Evolutionary conservation across 306 rosid genomes (phyloP).

Genomic region (Prunus kanzakura): DNA sequence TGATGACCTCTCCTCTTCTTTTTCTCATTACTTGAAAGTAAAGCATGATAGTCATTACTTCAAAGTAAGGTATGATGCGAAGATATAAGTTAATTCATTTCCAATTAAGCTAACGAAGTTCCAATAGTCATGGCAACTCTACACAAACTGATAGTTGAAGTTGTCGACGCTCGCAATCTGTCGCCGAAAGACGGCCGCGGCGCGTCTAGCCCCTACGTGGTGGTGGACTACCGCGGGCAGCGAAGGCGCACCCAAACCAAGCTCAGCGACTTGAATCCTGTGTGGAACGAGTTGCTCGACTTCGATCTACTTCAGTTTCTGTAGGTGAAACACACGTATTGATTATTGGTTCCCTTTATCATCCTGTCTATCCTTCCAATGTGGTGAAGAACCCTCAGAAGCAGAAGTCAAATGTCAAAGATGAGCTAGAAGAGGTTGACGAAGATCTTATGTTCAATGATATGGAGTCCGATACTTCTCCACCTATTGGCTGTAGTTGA

Average conservation of each 20-base stretch:
- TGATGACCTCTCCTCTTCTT: no score
- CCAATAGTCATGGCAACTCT: conserved; percentile 29
- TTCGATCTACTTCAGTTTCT: conserved; percentile 36
- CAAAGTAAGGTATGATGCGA: no score
- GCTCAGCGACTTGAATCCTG: conserved; percentile 57
- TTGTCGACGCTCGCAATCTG: conserved; percentile 79
- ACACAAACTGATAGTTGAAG: conserved; percentile 66
- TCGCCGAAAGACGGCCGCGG: conserved; percentile 75
- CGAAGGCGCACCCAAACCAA: conserved; percentile 48
- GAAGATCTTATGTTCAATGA: no score
- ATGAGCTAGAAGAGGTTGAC: no score
- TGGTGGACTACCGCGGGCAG: conserved; percentile 70
- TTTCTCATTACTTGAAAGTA: no score
- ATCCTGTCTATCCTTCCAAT: no score
- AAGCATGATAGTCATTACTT: no score
- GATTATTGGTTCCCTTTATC: no score
- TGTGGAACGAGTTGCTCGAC: conserved; percentile 70
- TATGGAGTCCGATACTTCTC: not conserved
- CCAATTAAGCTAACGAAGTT: not conserved
- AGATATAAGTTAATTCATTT: no score
- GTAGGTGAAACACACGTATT: no score
- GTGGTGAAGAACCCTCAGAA: no score
- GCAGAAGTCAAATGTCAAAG: no score
- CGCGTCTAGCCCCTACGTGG: conserved; percentile 70
- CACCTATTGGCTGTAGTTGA: not conserved